phyloP scores from a whole-genome alignment of 164 flowering plant genomes.

The Umbellularia californica region DNA sequence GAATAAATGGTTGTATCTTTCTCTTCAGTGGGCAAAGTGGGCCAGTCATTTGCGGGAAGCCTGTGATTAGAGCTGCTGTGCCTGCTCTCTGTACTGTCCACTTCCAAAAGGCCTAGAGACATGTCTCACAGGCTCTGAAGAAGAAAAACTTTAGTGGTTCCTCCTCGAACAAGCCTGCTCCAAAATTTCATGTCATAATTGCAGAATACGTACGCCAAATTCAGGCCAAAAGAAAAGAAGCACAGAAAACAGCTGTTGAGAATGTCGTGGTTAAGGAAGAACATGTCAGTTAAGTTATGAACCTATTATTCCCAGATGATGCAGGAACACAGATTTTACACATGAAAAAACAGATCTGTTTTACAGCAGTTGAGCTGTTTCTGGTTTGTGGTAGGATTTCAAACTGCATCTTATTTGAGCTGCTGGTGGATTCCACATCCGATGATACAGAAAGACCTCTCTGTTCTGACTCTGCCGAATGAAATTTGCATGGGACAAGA shows the following conservation, averaged over 20 bases:
- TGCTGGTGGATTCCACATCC: background rate
- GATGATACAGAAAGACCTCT: background rate
- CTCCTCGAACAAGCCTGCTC: conserved; percentile 57
- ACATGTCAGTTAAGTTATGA: conserved; percentile 9
- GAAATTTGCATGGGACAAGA: background rate
- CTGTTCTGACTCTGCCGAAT: background rate
- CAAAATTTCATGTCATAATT: conserved; percentile 64
- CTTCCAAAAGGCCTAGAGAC: conserved; percentile 50
- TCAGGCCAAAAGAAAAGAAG: conserved; percentile 59
- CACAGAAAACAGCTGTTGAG: conserved; percentile 15
- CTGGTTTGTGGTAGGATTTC: background rate
- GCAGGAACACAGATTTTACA: too few relatives aligned
- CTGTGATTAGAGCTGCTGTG: conserved; percentile 51
- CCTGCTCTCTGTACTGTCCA: conserved; percentile 62
- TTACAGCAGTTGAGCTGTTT: background rate
- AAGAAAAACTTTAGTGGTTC: conserved; percentile 65
- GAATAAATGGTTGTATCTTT: background rate
- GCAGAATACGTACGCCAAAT: conserved; percentile 72
- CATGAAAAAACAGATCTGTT: too few relatives aligned
- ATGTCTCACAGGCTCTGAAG: conserved; percentile 53
- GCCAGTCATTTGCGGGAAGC: conserved; percentile 57
- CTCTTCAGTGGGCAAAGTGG: conserved; percentile 47
- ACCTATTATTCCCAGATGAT: too few relatives aligned
- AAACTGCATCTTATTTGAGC: background rate
- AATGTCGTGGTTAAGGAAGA: conserved; percentile 34